phyloP scores from a whole-genome alignment of 768 basidiomycete species.

The Hericium rajendrae region DNA sequence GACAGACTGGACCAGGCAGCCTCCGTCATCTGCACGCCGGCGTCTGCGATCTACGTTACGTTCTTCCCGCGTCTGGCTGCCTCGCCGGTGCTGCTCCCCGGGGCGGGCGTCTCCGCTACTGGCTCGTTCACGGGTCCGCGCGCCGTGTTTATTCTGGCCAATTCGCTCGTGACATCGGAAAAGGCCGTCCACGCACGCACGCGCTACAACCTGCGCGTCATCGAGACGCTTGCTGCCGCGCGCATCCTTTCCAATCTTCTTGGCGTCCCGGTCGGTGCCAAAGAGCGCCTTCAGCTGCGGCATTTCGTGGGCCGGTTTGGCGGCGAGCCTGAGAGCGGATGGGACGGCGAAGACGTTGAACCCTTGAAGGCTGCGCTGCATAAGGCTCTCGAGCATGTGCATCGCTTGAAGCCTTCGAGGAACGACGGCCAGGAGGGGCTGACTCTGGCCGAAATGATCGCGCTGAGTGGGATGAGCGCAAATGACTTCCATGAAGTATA shows the following conservation, averaged over 20 bases:
- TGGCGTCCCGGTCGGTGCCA: constrained; percentile 29
- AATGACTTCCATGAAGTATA: constrained; percentile 56
- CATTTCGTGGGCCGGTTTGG: constrained; percentile 55
- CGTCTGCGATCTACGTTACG: constrained; percentile 67
- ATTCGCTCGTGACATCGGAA: constrained; percentile 75
- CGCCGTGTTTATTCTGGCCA: constrained; percentile 67
- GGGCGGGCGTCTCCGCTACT: constrained; percentile 53
- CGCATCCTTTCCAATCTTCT: constrained; percentile 59
- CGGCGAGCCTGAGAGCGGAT: constrained; percentile 31
- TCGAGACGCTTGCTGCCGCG: constrained; percentile 81
- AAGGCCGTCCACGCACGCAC: constrained; percentile 69
- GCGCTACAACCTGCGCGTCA: constrained; percentile 83
- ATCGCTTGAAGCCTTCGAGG: constrained; percentile 37
- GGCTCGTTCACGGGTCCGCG: constrained; percentile 22
- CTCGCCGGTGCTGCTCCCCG: constrained; percentile 60
- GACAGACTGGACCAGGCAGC: constrained; percentile 81
- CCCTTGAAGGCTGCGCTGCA: constrained; percentile 38
- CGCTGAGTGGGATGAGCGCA: constrained; percentile 45
- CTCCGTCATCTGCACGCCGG: constrained; percentile 25
- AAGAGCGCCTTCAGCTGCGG: constrained; percentile 52
- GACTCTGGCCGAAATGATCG: constrained; percentile 67
- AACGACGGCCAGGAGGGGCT: constrained; percentile 44
- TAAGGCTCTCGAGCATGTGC: constrained; percentile 36
- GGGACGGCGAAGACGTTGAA: constrained; percentile 23
- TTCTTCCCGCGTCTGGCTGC: constrained; percentile 72